Conservation (phyloP, 345 rosid genomes). For the Luvunga scandens region DNA sequence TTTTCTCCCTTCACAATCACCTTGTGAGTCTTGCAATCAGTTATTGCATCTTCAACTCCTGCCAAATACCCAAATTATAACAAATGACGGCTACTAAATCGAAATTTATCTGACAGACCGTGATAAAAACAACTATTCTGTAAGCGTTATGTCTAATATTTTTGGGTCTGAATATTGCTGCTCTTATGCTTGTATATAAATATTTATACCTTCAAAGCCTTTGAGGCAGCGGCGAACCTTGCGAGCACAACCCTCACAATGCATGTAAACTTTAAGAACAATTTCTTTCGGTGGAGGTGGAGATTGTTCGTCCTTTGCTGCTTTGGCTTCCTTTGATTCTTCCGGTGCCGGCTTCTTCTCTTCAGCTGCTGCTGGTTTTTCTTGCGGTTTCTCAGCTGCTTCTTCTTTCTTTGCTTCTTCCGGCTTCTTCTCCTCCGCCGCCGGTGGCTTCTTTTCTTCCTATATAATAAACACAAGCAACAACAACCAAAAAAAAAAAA, state of each 20-base stretch:
- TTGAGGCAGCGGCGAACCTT: slow-evolving; percentile 73
- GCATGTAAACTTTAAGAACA: slow-evolving; percentile 80
- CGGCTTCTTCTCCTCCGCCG: slow-evolving; percentile 41
- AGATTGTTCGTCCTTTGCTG: slow-evolving; percentile 35
- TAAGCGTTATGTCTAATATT: too few species aligned
- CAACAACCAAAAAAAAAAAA: neutral
- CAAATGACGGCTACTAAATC: neutral
- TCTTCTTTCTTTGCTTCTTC: slow-evolving; percentile 38
- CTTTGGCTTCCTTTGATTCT: slow-evolving; percentile 34
- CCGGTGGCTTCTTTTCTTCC: slow-evolving; percentile 60
- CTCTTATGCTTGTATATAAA: neutral
- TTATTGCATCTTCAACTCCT: slow-evolving; percentile 88
- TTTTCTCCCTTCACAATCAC: slow-evolving; percentile 94
- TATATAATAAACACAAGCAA: slow-evolving; percentile 16
- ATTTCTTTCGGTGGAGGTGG: slow-evolving; percentile 78
- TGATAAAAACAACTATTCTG: too few species aligned
- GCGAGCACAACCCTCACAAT: slow-evolving; percentile 97
- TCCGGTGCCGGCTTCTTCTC: slow-evolving; percentile 30
- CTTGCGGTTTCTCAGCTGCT: slow-evolving; percentile 22
- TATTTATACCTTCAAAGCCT: slow-evolving; percentile 64
- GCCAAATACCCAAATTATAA: neutral
- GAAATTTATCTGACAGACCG: too few species aligned
- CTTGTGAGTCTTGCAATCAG: slow-evolving; percentile 72
- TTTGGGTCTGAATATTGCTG: too few species aligned
- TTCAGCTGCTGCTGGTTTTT: slow-evolving; percentile 35